Evolutionary conservation across 306 rosid genomes (phyloP).

Genomic region (Rubus idaeus): DNA sequence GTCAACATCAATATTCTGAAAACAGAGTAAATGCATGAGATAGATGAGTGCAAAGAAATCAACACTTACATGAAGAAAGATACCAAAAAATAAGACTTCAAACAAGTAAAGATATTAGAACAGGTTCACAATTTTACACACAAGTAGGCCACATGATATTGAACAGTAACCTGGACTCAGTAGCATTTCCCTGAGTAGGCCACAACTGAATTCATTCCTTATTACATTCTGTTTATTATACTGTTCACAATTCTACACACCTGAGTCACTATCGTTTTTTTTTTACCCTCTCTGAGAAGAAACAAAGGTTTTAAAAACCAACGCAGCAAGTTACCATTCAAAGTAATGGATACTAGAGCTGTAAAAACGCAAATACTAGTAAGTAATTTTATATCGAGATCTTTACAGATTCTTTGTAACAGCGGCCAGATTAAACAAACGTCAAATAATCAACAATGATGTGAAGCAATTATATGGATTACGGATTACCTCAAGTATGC

Average conservation of each 20-base stretch:
- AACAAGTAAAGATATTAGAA: conserved; percentile 1
- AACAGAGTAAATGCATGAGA: conserved; percentile 31
- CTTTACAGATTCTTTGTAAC: neutral
- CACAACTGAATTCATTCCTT: no score
- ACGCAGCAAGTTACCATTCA: neutral
- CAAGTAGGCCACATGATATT: neutral
- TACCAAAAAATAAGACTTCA: conserved; percentile 12
- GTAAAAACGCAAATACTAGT: neutral
- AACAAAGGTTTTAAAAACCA: neutral
- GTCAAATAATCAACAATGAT: neutral
- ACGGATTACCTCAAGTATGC: conserved; percentile 66
- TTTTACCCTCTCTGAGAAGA: neutral
- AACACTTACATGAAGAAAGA: conserved; percentile 9
- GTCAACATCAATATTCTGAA: conserved; percentile 87
- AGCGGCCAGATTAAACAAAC: no score
- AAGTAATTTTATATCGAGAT: neutral
- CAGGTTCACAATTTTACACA: neutral
- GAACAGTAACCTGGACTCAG: neutral
- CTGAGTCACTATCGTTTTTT: neutral
- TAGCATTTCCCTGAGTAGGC: neutral
- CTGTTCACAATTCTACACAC: no score
- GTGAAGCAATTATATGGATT: neutral
- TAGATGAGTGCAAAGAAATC: conserved; percentile 26
- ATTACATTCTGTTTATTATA: no score
- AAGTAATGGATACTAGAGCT: neutral